A percentile compares a stretch with the other conserved stretches of the same genome.
These are phyloP conservation scores for Sarcomyxa edulis DNA, from an alignment of 768 basidiomycete genomes.

Conservation along the genomic window DNA sequence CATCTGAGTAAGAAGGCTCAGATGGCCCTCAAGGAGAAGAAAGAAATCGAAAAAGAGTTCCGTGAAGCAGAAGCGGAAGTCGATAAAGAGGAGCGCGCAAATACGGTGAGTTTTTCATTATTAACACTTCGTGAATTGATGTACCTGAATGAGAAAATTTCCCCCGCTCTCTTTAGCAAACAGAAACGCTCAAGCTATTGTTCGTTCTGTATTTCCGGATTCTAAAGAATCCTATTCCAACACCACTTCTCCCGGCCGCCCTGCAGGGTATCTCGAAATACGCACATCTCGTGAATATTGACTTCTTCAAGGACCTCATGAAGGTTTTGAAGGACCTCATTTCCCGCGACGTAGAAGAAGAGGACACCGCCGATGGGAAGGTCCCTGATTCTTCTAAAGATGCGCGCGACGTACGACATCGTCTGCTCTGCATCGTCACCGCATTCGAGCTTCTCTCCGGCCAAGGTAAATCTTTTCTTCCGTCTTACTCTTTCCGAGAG, in stretches of 20 bases:
- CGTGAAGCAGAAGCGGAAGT: conserved; percentile 92
- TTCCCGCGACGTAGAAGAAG: conserved; percentile 38
- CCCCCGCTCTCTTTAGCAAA: conserved; percentile 60
- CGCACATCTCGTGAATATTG: conserved; percentile 94
- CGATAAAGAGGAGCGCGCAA: conserved; percentile 83
- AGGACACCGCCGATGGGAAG: conserved; percentile 29
- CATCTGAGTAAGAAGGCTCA: conserved; percentile 91
- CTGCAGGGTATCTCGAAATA: conserved; percentile 90
- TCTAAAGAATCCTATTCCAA: conserved; percentile 78
- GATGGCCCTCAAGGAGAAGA: conserved; percentile 81
- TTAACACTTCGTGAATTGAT: conserved; percentile 7
- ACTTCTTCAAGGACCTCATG: conserved; percentile 97
- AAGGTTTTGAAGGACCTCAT: conserved; percentile 79
- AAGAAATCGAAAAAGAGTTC: conserved; percentile 88
- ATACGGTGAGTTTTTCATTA: conserved; percentile 51
- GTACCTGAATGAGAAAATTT: conserved; percentile 4
- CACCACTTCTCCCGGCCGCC: conserved; percentile 78
- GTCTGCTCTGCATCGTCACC: conserved; percentile 84
- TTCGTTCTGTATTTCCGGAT: conserved; percentile 97
- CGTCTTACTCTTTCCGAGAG: conserved; percentile 6
- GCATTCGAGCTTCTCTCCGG: conserved; percentile 97
- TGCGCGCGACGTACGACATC: conserved; percentile 43
- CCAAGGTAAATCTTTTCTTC: conserved; percentile 58
- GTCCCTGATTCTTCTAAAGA: conserved; percentile 23
- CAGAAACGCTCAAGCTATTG: conserved; percentile 94